Conservation (phyloP, 192 early-diverging fungal genomes). For the Coemansia erecta region DNA sequence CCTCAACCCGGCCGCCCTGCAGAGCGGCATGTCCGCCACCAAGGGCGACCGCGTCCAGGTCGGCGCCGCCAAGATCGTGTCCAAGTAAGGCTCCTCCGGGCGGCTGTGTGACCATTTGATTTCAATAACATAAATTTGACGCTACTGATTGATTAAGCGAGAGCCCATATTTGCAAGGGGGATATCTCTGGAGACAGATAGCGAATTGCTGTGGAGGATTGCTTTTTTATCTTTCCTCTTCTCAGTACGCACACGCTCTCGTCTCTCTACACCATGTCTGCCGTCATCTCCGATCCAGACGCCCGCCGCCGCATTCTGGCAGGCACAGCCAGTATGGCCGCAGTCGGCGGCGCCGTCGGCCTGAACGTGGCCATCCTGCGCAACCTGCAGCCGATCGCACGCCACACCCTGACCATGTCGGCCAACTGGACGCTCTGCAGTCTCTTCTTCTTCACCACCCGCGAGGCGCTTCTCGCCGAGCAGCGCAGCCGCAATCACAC, state of each 20-base stretch:
- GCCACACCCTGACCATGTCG: constrained; percentile 37
- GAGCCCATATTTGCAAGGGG: no score
- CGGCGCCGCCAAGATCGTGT: constrained; percentile 49
- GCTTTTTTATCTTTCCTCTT: no score
- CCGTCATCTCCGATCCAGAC: constrained; percentile 14
- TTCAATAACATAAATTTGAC: no score
- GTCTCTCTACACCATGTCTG: neutral
- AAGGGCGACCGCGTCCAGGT: constrained; percentile 51
- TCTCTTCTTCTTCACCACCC: constrained; percentile 42
- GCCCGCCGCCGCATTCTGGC: constrained; percentile 30
- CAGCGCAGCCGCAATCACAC: constrained; percentile 55
- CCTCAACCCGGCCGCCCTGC: constrained; percentile 52
- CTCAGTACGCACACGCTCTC: no score
- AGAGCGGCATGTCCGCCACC: constrained; percentile 19
- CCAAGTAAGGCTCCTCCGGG: no score
- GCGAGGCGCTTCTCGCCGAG: constrained; percentile 61
- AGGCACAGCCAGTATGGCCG: constrained; percentile 29
- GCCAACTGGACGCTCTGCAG: constrained; percentile 46
- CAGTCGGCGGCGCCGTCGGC: constrained; percentile 28
- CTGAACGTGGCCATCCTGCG: constrained; percentile 42
- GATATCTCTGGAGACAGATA: no score
- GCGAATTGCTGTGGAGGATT: no score
- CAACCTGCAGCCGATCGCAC: constrained; percentile 42
- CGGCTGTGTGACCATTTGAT: no score
- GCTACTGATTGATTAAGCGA: no score